Base-by-base conservation (phyloP, 768 basidiomycete genomes). In the Hygrophorus russula region DNA sequence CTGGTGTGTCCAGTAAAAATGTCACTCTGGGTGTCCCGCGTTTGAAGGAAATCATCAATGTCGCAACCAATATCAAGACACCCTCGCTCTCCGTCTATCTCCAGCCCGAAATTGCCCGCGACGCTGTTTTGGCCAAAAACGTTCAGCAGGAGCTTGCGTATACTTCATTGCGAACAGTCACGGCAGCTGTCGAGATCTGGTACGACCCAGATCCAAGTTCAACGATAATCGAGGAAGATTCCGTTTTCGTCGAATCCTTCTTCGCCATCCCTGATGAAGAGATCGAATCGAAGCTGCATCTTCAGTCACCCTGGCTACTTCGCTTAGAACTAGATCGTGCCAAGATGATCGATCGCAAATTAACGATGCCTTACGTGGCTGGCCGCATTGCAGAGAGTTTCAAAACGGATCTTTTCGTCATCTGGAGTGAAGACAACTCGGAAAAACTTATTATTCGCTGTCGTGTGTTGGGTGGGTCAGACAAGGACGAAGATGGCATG, bases 1-100 rank as follows among this genome's bases (percentile, higher is more conserved):
- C 96, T 48, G 96, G 96, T 82, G 96, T 99, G 18, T 94, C 96
- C n/a, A 91, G 87, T 57, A 98, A 98, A 68, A 97, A 96, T 64
- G 96, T 99, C 39, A 99, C 96, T 0, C 88, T 98, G 46, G 96
- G 96, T 81, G 96, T 99, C 1, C 96, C 96, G 2, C 93, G 96
- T 63, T 62, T 99, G 50, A 98, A 98, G 68, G 96, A 98, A 64
- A 97, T 98, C 53, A 98, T 99, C 68, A 99, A 99, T 56, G 93
- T 98, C 46, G 96, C 96, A 0, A 87, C 84, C 14, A 93, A 98
- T 59, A 96, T 98, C 74, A 96, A 97, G 66, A 99, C 96, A 0
- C 96, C 96, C 0, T 94, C 91, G 0, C 73, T 96, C n/a, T 83
- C 81, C 18, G 90, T 99, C 35, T 94, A 90, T 60, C 74, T 97